Evolutionary conservation across 2,329 filamentous ascomycete genomes (phyloP).

Genomic region (Pseudocercospora ulei): DNA sequence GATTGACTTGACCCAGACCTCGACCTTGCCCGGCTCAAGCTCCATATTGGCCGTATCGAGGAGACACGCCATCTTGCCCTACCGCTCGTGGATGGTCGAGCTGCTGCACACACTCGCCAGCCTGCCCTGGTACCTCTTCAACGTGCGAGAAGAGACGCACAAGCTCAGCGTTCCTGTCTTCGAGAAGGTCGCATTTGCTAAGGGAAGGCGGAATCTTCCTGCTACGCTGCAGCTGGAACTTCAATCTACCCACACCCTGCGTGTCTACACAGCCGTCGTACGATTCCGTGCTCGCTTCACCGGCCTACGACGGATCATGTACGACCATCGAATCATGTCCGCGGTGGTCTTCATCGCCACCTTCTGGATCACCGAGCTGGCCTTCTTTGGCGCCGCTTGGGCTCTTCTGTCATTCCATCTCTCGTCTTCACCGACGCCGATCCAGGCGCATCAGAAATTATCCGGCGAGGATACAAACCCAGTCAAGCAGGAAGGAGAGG

Average conservation of each 20-base stretch:
- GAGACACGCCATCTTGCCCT: slow-evolving; percentile 69
- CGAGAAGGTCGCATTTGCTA: slow-evolving; percentile 58
- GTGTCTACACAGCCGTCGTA: slow-evolving; percentile 63
- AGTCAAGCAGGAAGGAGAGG: slow-evolving; percentile 23
- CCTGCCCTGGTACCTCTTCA: slow-evolving; percentile 60
- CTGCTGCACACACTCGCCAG: slow-evolving; percentile 51
- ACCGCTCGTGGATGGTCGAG: slow-evolving; percentile 60
- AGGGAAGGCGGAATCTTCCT: slow-evolving; percentile 47
- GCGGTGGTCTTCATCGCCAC: slow-evolving; percentile 57
- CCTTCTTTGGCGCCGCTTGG: slow-evolving; percentile 59
- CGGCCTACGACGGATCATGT: slow-evolving; percentile 76
- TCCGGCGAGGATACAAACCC: slow-evolving; percentile 14
- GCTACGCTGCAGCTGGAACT: slow-evolving; percentile 54
- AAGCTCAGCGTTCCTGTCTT: slow-evolving; percentile 60
- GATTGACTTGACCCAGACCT: slow-evolving; percentile 16
- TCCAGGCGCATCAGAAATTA: slow-evolving; percentile 17
- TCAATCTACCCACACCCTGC: slow-evolving; percentile 56
- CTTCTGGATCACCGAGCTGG: slow-evolving; percentile 70
- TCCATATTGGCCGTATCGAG: slow-evolving; percentile 45
- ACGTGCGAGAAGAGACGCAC: slow-evolving; percentile 55
- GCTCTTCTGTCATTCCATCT: slow-evolving; percentile 43
- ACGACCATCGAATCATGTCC: slow-evolving; percentile 62
- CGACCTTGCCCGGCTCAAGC: slow-evolving; percentile 21
- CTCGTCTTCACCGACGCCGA: slow-evolving; percentile 15
- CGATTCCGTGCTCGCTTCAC: slow-evolving; percentile 61